Conservation (phyloP, 1,284 basidiomycete species). For the Earliella scabrosa region DNA sequence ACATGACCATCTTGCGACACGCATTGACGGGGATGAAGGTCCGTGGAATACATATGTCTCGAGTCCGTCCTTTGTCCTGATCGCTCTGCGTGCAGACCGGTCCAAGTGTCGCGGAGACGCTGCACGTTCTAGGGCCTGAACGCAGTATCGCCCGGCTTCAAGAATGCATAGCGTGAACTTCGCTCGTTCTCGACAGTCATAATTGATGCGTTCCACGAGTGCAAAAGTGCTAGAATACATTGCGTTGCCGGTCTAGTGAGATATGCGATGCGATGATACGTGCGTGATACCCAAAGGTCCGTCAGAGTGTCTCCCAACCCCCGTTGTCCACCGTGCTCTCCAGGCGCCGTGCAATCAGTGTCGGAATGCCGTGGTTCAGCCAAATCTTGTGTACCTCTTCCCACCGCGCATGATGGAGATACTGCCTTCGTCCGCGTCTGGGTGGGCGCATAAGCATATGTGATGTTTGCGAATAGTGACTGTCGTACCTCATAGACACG, state of each 20-base stretch:
- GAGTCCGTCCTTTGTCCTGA: no score
- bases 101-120: conserved; percentile 49
- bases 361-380: conserved; percentile 91
- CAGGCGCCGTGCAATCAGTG: conserved; percentile 86
- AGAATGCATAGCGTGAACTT: neutral
- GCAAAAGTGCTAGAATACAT: no score
- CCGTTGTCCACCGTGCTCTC: conserved; percentile 91
- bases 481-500: conserved; percentile 82
- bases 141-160: conserved; percentile 38
- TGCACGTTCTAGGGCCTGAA: conserved; percentile 46
- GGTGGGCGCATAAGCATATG: conserved; percentile 2
- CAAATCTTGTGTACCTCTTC: conserved; percentile 92
- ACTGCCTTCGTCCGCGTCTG: conserved; percentile 88
- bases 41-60: no score
- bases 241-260: conserved; percentile 2
- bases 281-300: neutral
- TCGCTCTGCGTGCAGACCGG: conserved; percentile 42
- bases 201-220: no score
- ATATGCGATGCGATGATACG: conserved; percentile 1
- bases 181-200: neutral
- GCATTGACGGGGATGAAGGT: conserved; percentile 85
- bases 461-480: neutral
- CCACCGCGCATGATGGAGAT: conserved; percentile 85
- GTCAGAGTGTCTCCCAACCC: conserved; percentile 88
- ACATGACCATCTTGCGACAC: conserved; percentile 76